Conservation (phyloP, 1,284 basidiomycete genomes). For the Mycena sp. region DNA sequence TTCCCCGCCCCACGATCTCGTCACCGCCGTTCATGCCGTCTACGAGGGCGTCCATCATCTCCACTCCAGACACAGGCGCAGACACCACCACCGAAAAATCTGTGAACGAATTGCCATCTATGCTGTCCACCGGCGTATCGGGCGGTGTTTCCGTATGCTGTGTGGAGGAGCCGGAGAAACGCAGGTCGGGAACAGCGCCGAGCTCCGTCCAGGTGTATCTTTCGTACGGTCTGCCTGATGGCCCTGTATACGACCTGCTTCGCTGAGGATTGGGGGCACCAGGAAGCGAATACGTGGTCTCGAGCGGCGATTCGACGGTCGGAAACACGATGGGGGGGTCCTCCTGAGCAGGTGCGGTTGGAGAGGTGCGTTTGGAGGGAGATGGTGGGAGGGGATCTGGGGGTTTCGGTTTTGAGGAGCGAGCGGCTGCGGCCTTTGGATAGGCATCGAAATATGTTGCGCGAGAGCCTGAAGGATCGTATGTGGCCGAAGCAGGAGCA, state of each 20-base stretch:
- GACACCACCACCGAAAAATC: conserved; percentile 75
- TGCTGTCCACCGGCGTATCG: conserved; percentile 69
- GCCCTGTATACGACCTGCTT: conserved; percentile 63
- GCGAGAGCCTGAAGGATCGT: conserved; percentile 29
- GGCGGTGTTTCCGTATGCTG: conserved; percentile 65
- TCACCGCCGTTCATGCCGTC: conserved; percentile 84
- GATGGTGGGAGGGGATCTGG: conserved; percentile 28
- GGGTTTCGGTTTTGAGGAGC: conserved; percentile 34
- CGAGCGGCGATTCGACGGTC: conserved; percentile 15
- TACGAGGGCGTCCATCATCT: conserved; percentile 86
- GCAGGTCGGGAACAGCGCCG: conserved; percentile 53
- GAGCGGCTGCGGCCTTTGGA: conserved; percentile 38
- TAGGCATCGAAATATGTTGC: conserved; percentile 50
- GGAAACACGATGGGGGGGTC: conserved; percentile 20
- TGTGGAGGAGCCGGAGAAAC: conserved; percentile 73
- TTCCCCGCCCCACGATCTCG: conserved; percentile 55
- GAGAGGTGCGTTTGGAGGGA: conserved; percentile 8
- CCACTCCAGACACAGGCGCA: conserved; percentile 79
- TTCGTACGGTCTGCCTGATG: conserved; percentile 57
- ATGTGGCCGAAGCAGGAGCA: conserved; percentile 34
- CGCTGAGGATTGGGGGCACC: conserved; percentile 47
- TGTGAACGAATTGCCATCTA: conserved; percentile 56
- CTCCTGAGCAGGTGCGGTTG: not conserved
- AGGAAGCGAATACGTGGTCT: conserved; percentile 30
- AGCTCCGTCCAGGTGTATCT: conserved; percentile 43